These are phyloP conservation scores for Cytospora piceicola DNA, from an alignment of 2,329 filamentous ascomycete genomes.

Conservation along the genomic window DNA sequence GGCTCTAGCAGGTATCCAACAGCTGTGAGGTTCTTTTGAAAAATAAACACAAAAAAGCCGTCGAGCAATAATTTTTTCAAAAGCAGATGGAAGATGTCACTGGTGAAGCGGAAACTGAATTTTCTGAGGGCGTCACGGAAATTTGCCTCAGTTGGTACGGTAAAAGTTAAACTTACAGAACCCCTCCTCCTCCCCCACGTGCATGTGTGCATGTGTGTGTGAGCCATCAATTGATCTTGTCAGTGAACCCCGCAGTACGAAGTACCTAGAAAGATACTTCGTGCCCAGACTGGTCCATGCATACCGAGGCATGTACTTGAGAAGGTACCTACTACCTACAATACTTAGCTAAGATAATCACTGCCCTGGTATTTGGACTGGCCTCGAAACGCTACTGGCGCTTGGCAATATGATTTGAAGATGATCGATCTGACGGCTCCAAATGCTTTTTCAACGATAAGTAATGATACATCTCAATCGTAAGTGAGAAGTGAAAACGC, in stretches of 20 bases:
- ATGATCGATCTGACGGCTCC: neutral
- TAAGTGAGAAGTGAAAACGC: neutral
- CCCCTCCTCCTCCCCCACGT: too few relatives aligned
- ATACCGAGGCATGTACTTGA: too few relatives aligned
- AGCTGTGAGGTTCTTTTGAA: neutral
- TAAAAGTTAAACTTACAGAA: too few relatives aligned
- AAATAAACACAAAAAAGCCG: neutral
- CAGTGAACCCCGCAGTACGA: neutral
- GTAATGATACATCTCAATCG: neutral
- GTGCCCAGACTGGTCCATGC: neutral
- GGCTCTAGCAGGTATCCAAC: neutral
- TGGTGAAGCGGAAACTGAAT: neutral
- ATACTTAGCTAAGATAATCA: too few relatives aligned
- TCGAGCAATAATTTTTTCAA: neutral
- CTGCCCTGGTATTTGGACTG: too few relatives aligned
- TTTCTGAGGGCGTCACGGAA: conserved; percentile 1
- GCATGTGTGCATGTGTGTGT: neutral
- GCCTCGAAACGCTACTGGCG: too few relatives aligned
- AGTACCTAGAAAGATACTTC: neutral
- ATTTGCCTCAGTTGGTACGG: neutral
- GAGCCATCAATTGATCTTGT: neutral
- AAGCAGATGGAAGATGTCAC: neutral
- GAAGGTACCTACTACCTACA: too few relatives aligned
- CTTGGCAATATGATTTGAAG: neutral
- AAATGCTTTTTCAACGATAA: neutral